Percentiles rank a stretch among this genome's conserved stretches.
Conservation (phyloP, 106 monocot genomes). For the Hemerocallis citrina region DNA sequence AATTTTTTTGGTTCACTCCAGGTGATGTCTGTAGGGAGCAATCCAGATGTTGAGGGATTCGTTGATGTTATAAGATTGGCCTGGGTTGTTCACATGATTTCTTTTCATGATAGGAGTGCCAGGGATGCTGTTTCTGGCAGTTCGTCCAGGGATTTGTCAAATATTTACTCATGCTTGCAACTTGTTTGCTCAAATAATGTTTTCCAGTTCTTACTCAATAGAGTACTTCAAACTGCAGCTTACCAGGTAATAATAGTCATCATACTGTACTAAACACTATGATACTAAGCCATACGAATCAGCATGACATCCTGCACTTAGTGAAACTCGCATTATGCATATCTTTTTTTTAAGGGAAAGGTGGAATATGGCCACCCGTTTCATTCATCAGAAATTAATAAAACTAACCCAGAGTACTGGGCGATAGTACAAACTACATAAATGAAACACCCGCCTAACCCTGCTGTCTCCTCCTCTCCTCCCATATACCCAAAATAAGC, state of each 20-base stretch:
- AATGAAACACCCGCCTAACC: no score
- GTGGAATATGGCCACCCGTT: no score
- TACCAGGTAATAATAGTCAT: constrained; percentile 57
- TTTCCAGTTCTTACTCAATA: constrained; percentile 55
- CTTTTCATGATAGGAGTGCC: constrained; percentile 57
- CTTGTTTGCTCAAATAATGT: constrained; percentile 61
- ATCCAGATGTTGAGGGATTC: constrained; percentile 52
- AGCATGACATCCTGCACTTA: no score
- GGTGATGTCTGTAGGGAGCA: constrained; percentile 56
- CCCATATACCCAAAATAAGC: no score
- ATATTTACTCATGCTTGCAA: constrained; percentile 52
- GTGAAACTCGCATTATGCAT: no score
- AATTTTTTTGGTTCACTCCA: constrained; percentile 7
- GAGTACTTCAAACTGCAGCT: constrained; percentile 60
- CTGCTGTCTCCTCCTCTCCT: no score
- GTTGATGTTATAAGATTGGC: constrained; percentile 71
- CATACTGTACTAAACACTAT: neutral
- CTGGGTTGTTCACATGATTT: constrained; percentile 75
- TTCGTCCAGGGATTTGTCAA: constrained; percentile 38
- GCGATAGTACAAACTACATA: no score
- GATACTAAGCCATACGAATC: no score
- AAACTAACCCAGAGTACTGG: no score
- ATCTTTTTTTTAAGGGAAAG: no score
- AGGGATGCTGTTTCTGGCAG: constrained; percentile 18
- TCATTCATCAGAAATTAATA: no score